Conservation (phyloP, 306 rosid species). For the Fragaria ananassa region DNA sequence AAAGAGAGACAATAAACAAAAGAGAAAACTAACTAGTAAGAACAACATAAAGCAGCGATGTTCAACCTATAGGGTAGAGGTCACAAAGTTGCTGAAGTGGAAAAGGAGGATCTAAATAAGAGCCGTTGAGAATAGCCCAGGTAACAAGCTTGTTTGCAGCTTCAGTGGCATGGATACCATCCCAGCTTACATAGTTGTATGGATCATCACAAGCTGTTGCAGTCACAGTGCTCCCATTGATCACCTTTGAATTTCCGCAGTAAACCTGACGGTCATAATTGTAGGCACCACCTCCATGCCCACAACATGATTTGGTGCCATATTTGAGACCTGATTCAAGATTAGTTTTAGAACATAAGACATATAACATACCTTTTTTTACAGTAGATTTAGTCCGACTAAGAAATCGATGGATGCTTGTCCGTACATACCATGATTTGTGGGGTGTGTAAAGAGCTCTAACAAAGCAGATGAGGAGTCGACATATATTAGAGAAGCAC, state of each 20-base stretch:
- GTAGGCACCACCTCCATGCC: slow-evolving; percentile 72
- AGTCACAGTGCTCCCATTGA: slow-evolving; percentile 48
- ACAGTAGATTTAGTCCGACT: neutral
- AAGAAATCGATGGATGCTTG: neutral
- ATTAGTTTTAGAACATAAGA: neutral
- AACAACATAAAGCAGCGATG: no score
- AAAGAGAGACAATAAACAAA: no score
- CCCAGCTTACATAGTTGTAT: slow-evolving; percentile 80
- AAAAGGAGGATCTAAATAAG: slow-evolving; percentile 67
- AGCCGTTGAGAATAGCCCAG: slow-evolving; percentile 68
- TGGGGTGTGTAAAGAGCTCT: slow-evolving; percentile 60
- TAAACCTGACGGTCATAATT: slow-evolving; percentile 54
- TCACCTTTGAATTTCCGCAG: slow-evolving; percentile 59
- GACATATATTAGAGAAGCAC: slow-evolving; percentile 59
- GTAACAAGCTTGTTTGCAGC: slow-evolving; percentile 77
- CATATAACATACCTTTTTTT: neutral
- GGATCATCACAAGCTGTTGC: slow-evolving; percentile 77
- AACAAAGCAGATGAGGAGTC: slow-evolving; percentile 54
- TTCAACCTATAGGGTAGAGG: slow-evolving; percentile 27
- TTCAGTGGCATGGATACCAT: slow-evolving; percentile 91
- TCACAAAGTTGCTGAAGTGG: slow-evolving; percentile 54
- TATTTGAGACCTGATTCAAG: slow-evolving; percentile 53
- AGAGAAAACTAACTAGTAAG: no score
- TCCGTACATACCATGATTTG: slow-evolving; percentile 45
- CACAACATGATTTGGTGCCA: slow-evolving; percentile 83